Evolutionary conservation across 2,329 filamentous ascomycete genomes (phyloP), one percentile per base, ranked within the genome.

Genomic region (Emmonsia crescens): DNA sequence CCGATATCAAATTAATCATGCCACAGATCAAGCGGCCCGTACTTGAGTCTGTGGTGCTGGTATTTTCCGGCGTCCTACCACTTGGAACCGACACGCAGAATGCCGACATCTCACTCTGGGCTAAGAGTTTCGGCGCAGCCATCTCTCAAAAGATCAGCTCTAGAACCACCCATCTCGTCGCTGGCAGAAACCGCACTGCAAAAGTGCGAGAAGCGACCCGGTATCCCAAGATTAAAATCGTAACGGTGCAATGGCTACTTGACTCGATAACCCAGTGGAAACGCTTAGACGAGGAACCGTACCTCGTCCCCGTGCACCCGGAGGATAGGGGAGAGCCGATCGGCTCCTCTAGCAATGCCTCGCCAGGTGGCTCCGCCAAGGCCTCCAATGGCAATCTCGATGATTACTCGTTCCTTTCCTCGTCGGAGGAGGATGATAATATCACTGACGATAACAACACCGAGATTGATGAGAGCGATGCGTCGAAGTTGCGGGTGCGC

Each of bases 51-150:
- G 85, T 89, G 12, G 84, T 86, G 5, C 83, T 99, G 62, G 92
- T 96, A 5, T 87, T 97, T 66, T 96, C 93, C 0, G 94, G 94
- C 0, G 86, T 99, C 2, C 86, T 97, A 2, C 92, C 92, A 0
- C 78, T 96, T 0, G 89, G 89, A 5, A 83, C 88, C 44, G 87
- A 93, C 68, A 85, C 93, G 40, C 84, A 89, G 69, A 85, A 83
- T 64, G 91, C 91, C 1, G 94, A 99, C 72, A 89, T 96, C 62
- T 91, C 89, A 4, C 79, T 93, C 49, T 96, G 95, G 81, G 88
- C 91, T 2, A 86, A 86, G 70, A 89, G 84, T 69, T 97, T 96
- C 71, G 94, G 94, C 24, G 93, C 90, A 3, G 70, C 70, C 27
- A 76, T 82, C 56, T 72, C 75, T n/a, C 72, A 77, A 12, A 76